These are phyloP conservation scores for Penicillium sp. DNA, from an alignment of 2,329 filamentous ascomycete genomes.

Conservation along the genomic window DNA sequence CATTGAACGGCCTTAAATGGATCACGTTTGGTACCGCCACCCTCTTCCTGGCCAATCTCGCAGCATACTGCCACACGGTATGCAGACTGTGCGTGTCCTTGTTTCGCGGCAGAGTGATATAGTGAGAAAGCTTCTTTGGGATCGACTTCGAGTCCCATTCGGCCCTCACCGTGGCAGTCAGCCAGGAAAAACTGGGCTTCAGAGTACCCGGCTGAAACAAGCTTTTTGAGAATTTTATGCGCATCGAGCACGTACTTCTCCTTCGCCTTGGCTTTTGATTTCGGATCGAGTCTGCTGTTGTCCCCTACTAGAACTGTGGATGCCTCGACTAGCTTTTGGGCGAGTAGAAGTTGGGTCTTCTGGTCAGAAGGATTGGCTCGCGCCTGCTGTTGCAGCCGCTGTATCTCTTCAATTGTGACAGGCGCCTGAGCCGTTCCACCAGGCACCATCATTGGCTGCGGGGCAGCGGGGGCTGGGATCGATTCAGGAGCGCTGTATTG, in stretches of 20 bases:
- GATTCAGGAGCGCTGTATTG: conserved; percentile 40
- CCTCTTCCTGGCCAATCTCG: conserved; percentile 88
- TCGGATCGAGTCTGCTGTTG: conserved; percentile 61
- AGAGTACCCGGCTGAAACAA: conserved; percentile 61
- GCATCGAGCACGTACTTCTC: conserved; percentile 80
- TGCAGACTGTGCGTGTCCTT: conserved; percentile 73
- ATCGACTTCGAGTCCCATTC: conserved; percentile 69
- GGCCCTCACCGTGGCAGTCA: conserved; percentile 75
- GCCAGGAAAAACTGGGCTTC: conserved; percentile 92
- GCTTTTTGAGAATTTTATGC: conserved; percentile 83
- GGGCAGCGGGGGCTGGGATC: conserved; percentile 28
- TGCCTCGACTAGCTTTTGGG: conserved; percentile 78
- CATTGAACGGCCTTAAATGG: conserved; percentile 92
- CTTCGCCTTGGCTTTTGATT: conserved; percentile 54
- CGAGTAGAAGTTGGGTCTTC: conserved; percentile 61
- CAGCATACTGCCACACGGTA: conserved; percentile 96
- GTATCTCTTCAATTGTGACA: conserved; percentile 70
- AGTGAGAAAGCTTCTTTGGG: conserved; percentile 86
- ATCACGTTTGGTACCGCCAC: conserved; percentile 83
- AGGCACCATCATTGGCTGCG: conserved; percentile 10
- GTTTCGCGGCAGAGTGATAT: conserved; percentile 88
- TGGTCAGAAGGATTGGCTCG: conserved; percentile 66
- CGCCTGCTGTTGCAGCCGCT: conserved; percentile 60
- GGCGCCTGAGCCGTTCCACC: conserved; percentile 34
- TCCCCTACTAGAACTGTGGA: conserved; percentile 69